Conservation (phyloP, 306 rosid species). For the Gastrolobium villosum region DNA sequence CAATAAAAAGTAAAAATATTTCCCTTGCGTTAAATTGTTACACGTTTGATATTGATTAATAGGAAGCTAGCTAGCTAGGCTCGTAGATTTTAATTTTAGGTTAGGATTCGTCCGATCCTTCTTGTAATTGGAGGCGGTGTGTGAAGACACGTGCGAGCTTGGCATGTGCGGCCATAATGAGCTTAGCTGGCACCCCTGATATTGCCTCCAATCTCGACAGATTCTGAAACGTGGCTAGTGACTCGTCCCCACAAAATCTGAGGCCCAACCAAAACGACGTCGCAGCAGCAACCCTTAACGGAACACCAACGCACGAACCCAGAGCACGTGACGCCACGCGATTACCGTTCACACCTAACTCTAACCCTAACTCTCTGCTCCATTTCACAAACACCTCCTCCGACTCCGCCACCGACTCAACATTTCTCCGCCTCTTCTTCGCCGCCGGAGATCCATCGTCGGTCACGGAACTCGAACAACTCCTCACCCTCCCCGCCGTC, state of each 20-base stretch:
- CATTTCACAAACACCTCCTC: slow-evolving; percentile 49
- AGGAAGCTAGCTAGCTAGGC: neutral
- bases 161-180: slow-evolving; percentile 61
- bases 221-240: slow-evolving; percentile 47
- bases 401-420: slow-evolving; percentile 27
- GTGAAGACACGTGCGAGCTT: slow-evolving; percentile 54
- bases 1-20: no score
- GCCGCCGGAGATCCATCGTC: slow-evolving; percentile 1
- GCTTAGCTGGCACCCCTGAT: slow-evolving; percentile 67
- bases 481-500: neutral
- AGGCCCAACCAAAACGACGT: slow-evolving; percentile 79
- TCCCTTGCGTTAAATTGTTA: no score
- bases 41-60: no score
- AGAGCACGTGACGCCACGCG: slow-evolving; percentile 42
- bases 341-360: slow-evolving; percentile 19
- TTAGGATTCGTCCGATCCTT: slow-evolving; percentile 67
- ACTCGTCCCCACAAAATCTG: slow-evolving; percentile 47
- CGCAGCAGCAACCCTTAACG: slow-evolving; percentile 63
- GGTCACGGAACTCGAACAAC: slow-evolving; percentile 35
- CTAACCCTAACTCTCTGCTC: slow-evolving; percentile 53
- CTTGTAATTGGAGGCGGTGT: slow-evolving; percentile 46
- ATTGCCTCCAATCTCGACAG: slow-evolving; percentile 56
- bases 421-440: neutral
- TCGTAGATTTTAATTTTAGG: neutral
- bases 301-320: slow-evolving; percentile 35